Base-by-base conservation (phyloP, 306 rosid species). In the Ammopiptanthus mongolicus region DNA sequence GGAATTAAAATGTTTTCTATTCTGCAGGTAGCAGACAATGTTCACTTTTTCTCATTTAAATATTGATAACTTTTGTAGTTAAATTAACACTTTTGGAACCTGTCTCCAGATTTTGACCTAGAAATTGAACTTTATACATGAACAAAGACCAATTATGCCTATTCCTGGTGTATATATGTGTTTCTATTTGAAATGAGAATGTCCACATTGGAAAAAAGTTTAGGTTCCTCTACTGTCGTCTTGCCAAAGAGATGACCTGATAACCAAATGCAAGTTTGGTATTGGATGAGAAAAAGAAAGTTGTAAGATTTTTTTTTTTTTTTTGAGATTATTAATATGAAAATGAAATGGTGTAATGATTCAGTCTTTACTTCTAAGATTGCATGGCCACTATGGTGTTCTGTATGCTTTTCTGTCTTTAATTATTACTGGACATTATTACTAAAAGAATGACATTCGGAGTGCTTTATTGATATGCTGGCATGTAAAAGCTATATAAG, bases 121-220 rank as follows among this genome's bases (percentile, higher is more conserved):
- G 33, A 56, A 34, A 47, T 21, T 48, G 56, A 68, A 46, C 61
- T 9, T 60, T 14, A 17, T 61, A 18, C 37, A 67, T 13, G 34
- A 21, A 21, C 4, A 25, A 21, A 19, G 37, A 48, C 25, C 21
- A 33, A 14, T 31, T 48, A 19, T 74, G 37, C 63, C 39, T 62
- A 34, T 62, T 60, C 11, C 48, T 13, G 61, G 51, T 62, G 39
- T 52, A 22, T 34, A 39, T 17, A 18, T 58, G 44, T 23, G 46
- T 74, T 60, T 73, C 78, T 59, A 18, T 31, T 61, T 46, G 78
- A 39, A 28, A 28, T 57, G 31, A 25, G 55, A 55, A 28, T 41
- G 31, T 13, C 31, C 7, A 19, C 55, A 21, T 6, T 36, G 53
- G 65, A 8, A 22, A 71, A 37, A 42, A 11, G 8, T 6, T 33